Evolutionary conservation across 257 asterid genomes (phyloP), one percentile per base, ranked within the genome.

Genomic region (Eucommia ulmoides): DNA sequence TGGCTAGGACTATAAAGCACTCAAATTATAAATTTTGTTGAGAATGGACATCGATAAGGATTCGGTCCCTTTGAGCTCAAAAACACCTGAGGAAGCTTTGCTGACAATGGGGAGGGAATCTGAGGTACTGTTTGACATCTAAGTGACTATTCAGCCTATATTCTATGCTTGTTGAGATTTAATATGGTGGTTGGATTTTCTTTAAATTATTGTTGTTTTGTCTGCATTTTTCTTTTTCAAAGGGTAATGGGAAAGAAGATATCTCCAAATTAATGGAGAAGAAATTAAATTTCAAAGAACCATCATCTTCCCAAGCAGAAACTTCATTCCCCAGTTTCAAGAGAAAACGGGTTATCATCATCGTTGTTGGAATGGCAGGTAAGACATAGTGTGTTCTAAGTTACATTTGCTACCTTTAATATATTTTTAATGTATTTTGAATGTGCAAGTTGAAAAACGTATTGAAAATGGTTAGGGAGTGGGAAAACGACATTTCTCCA

Each of bases 331-430:
- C 87, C 12, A 21, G 72, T 63, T 85, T 89, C 65, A 82, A 80
- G 82, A 66, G 63, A 46, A 89, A 82, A 66, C 98, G 96, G 2
- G 81, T 89, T 45, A 70, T 89, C 56, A 63, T 85, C 35, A 72
- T 85, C 33, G 96, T 82, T 41, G 96, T 89, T 52, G 98, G 98
- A 52, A 89, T 89, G 98, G 98, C 98, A 76, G 98, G 97, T 89
- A 62, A n/a, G 44, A 54, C 41, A 17, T 7, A 16, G 22, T 35
- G 23, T 7, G 22, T n/a, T n/a, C 16, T 51, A 16, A 21, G 22
- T 42, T 23, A 35, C 11, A 35, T 22, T 7, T 18, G n/a, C n/a
- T n/a, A n/a, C n/a, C n/a, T n/a, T n/a, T n/a, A 52, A 47, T 47
- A 41, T 23, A 18, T 7, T 15, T 20, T 17, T 15, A n/a, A 4